Conservation (phyloP, 352 stramenopile species). For the Globisporangium megalacanthum region DNA sequence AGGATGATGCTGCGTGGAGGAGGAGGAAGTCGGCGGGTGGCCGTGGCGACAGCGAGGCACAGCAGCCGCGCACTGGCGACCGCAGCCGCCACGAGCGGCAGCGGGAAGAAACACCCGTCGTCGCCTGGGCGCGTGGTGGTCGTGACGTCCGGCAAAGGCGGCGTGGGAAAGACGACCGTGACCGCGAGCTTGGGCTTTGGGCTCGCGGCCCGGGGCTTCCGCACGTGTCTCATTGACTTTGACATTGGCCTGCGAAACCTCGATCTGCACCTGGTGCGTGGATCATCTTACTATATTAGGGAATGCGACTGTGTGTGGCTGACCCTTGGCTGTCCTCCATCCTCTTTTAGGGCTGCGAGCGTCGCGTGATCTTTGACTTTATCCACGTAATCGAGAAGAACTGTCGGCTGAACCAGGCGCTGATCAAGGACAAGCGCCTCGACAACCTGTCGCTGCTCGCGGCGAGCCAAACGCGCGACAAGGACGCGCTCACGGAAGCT, state of each 20-base stretch:
- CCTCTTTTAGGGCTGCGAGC: slow-evolving; percentile 62
- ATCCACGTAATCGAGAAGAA: slow-evolving; percentile 92
- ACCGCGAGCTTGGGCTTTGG: slow-evolving; percentile 86
- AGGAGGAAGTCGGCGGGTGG: no score
- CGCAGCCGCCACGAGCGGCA: background rate
- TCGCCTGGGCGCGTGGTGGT: slow-evolving; percentile 72
- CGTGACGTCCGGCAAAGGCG: slow-evolving; percentile 91
- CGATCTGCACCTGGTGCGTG: slow-evolving; percentile 80
- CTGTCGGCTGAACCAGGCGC: slow-evolving; percentile 82
- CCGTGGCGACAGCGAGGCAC: background rate
- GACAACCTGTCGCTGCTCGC: slow-evolving; percentile 81
- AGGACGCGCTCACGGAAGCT: slow-evolving; percentile 86
- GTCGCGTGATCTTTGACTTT: slow-evolving; percentile 93
- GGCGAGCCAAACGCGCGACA: slow-evolving; percentile 88
- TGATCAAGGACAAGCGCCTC: slow-evolving; percentile 90
- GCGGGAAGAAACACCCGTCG: background rate
- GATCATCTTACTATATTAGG: background rate
- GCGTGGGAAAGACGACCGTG: slow-evolving; percentile 91
- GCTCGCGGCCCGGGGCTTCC: slow-evolving; percentile 72
- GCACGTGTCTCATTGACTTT: slow-evolving; percentile 92
- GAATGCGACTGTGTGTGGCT: background rate
- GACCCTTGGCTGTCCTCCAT: no score
- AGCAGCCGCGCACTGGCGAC: background rate
- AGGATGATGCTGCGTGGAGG: no score
- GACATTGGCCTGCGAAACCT: slow-evolving; percentile 92